Evolutionary conservation across 2,329 filamentous ascomycete genomes (phyloP), one percentile per base, ranked within the genome.

Genomic region (Epichloe sylvatica): DNA sequence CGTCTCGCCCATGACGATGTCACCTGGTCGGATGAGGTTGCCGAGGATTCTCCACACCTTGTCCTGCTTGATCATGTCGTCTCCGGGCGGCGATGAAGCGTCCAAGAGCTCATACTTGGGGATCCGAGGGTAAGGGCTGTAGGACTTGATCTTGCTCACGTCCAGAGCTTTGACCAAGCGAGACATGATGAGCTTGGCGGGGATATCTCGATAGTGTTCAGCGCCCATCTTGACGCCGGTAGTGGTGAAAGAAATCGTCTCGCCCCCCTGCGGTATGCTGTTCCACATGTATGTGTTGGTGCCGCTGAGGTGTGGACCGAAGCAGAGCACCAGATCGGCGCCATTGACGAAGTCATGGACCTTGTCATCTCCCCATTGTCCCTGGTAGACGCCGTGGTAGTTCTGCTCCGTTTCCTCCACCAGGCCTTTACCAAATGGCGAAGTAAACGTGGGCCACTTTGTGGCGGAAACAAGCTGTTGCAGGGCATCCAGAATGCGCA

Each of bases 1-100:
- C 0, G 77, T 78, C 59, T 80, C 78, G 4, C 71, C 71, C 42
- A 81, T 66, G 15, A 81, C 56, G 38, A 80, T 73, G 56, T 81
- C 78, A 5, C 73, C 72, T 2, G 70, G 62, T 9, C 64, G 65
- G 52, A 81, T 60, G 59, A 77, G 69, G 9, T 65, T 65, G 43
- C 62, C 68, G 25, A 75, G 61, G 12, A 66, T 59, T 39, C 66
- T 66, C 70, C 70, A 80, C 49, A 75, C 67, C 43, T 67, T 69
- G 34, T 70, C 68, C 44, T 76, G 72, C 1, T 39, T 50, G 42
- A 52, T 50, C 3, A 49, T 35, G 9, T 51, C 51, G 1, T 37
- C 17, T 7, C 23, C 41, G 1, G 51, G 42, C 1, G 45, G 45
- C 17, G 40, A 46, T 5, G 41, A 48, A 51, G 25, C 2, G 55